A percentile compares a stretch with the other conserved stretches of the same genome.
Conservation (phyloP, 345 rosid species). For the Reutealis trisperma region DNA sequence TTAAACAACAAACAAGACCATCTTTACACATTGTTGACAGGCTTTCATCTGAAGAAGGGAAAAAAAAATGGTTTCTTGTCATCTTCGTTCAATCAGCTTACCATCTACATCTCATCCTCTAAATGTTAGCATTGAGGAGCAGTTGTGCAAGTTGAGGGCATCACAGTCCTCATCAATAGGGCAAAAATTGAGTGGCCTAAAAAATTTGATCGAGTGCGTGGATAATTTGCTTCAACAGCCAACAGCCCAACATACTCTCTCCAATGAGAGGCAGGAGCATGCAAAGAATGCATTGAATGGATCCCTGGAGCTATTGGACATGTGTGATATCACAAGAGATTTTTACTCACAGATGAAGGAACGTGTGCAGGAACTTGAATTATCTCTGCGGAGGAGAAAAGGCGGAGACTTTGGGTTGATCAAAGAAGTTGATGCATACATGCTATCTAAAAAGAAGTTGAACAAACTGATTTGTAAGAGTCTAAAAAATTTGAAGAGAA, state of each 20-base stretch:
- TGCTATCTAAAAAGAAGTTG: not conserved
- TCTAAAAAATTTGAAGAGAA: not conserved
- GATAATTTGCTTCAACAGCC: not conserved
- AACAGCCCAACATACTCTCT: not conserved
- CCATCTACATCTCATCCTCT: constrained; percentile 38
- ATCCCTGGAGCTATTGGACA: not conserved
- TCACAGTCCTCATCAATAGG: constrained; percentile 6
- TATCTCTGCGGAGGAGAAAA: not conserved
- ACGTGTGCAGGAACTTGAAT: not conserved
- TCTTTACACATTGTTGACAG: not conserved
- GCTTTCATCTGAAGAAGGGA: not conserved
- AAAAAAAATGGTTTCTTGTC: constrained; percentile 2
- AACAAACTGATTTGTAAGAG: too few relatives aligned
- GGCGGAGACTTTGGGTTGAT: not conserved
- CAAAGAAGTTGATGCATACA: not conserved
- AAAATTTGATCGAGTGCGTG: not conserved
- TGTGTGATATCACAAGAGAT: not conserved
- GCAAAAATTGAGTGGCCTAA: not conserved
- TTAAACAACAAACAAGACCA: not conserved
- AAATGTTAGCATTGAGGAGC: constrained; percentile 28
- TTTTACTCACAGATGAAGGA: not conserved
- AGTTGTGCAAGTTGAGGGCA: constrained; percentile 29
- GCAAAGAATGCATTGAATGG: not conserved
- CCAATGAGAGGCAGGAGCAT: not conserved
- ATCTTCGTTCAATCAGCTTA: constrained; percentile 44